Evolutionary conservation across 2,329 filamentous ascomycete species (phyloP), one percentile per base, ranked within the genome.

Genomic region (Blastomyces emzantsi): DNA sequence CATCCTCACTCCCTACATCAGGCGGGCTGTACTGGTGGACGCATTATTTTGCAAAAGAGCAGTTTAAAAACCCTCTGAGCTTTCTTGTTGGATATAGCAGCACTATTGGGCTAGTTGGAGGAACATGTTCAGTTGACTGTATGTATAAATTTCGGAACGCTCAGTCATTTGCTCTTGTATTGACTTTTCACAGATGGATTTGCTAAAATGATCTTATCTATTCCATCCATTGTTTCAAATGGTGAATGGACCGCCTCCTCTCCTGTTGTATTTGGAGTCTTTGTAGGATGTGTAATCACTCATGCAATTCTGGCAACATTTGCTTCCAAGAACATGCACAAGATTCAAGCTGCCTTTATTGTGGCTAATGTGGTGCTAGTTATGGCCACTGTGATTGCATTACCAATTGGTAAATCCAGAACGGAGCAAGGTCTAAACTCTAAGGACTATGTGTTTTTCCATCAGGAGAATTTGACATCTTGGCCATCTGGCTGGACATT

Each of bases 11-110:
- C 81, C 84, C 84, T 2, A 86, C 84, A 3, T 80, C 77, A 41
- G 84, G 84, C 11, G 84, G 83, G 0, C 73, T 86, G 1, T 85
- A 85, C 69, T 86, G 77, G 73, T 81, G 82, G 81, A 84, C 83
- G 7, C 83, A 86, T 67, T 83, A 83, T 72, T 85, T 85, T 70
- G 79, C 81, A 15, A 80, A 78, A 2, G 80, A 81, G 2, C 80
- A 79, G 51, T 82, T 77, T 65, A 79, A 82, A 65, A 85, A 85
- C 69, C 80, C 82, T 3, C 71, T 86, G n/a, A 83, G 80, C 66
- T 86, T 85, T 68, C 71, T 85, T 43, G 83, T 86, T n/a, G 83
- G 83, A 36, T 85, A 85, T 67, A 84, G 82, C 70, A 86, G 86
- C 68, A 86, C 82, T 1, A 75, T 87, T 25, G 84, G 84, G 6